A percentile compares a stretch with the other conserved stretches of the same genome.
phyloP scores from a whole-genome alignment of 192 early-diverging fungal genomes.

The Backusella liffmaniae region DNA sequence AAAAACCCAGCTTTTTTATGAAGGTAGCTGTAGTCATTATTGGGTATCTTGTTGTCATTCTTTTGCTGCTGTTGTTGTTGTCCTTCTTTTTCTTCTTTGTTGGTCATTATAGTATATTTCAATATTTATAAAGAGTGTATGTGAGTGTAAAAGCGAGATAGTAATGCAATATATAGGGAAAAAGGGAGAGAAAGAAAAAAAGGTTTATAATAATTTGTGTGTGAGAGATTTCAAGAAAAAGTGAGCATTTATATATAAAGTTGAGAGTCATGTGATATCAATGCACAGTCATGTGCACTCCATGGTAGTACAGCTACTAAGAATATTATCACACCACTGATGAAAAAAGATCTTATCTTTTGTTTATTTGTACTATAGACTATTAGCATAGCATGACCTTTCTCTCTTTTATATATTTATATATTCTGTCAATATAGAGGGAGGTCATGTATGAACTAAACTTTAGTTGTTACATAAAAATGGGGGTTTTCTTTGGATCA shows the following conservation, averaged over 20 bases:
- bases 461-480: background rate
- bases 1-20: constrained; percentile 10
- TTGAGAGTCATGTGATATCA: background rate
- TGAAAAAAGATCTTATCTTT: background rate
- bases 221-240: background rate
- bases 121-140: background rate
- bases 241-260: background rate
- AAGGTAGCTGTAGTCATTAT: background rate
- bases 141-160: background rate
- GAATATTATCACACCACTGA: background rate
- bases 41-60: background rate
- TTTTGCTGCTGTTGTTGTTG: background rate
- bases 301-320: background rate
- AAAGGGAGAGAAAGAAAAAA: background rate
- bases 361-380: background rate
- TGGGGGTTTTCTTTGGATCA: background rate
- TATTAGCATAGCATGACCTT: background rate
- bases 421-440: background rate
- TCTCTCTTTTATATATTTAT: background rate
- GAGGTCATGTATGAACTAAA: background rate
- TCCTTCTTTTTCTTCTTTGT: background rate
- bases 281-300: background rate
- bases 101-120: background rate
- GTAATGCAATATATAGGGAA: background rate
- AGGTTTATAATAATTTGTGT: background rate